Base-by-base conservation (phyloP, 352 stramenopile species). In the Phytophthora fragariaefolia region DNA sequence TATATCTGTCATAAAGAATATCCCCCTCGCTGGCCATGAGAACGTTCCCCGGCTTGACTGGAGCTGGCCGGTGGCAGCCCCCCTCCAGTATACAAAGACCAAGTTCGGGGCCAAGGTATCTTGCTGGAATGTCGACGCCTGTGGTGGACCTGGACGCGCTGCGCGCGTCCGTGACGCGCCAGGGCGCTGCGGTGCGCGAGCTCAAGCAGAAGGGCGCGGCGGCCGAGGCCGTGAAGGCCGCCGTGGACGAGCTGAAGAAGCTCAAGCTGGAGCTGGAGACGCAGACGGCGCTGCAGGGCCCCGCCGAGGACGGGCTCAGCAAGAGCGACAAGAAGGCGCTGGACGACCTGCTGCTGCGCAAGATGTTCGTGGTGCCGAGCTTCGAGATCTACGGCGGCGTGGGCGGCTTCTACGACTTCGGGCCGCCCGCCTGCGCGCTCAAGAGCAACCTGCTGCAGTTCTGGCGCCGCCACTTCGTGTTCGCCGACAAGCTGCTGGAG, bases 331-430 rank as follows among this genome's bases (percentile, higher is more conserved):
- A 96, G 74, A 95, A 96, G 70, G 89, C 93, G 28, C 91, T 99
- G 73, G 97, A 99, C 78, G 97, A 99, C 64, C 76, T 99, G 63
- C 83, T 99, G 18, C 84, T 99, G 71, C 93, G 97, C 55, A 98
- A 99, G 76, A 99, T 99, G 97, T 99, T 99, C 81, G 96, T 99
- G 30, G 92, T 99, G 63, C 97, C 98, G 30, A 97, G 92, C 30
- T 99, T 99, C 74, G 97, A 99, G 82, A 99, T 99, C 65, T 98
- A 99, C 80, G 97, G 97, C 61, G 97, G 97, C 63, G 97, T 99
- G 18, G 98, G 96, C 54, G 98, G 98, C 66, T 95, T 99, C 55
- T 99, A 99, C 81, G 97, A 99, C 87, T 97, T 99, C 66, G 98
- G 98, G 30, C 97, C 97, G 56, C 95, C 96, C 6, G 96, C 94